A percentile compares a stretch with the other conserved stretches of the same genome.
Evolutionary conservation across 2,329 filamentous ascomycete genomes (phyloP).

Genomic region (Nigrograna mackinnonii): DNA sequence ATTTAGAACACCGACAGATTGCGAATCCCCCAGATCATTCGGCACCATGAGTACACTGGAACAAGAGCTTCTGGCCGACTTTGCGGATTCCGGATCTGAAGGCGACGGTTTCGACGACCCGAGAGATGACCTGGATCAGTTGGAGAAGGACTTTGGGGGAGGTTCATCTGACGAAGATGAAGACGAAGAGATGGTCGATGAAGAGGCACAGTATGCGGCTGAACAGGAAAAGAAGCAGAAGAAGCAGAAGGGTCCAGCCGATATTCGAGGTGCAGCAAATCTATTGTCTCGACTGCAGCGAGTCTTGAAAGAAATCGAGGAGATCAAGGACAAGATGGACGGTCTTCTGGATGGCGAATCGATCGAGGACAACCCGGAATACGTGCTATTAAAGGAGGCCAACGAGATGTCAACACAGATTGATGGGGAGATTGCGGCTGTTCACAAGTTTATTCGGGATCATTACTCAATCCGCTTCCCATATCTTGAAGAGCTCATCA

Average conservation of each 20-base stretch:
- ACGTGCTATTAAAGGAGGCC: conserved; percentile 83
- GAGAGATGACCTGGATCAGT: conserved; percentile 34
- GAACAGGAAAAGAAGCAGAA: conserved; percentile 62
- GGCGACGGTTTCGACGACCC: conserved; percentile 59
- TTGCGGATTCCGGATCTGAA: conserved; percentile 83
- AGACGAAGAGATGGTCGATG: conserved; percentile 62
- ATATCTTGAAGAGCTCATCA: conserved; percentile 86
- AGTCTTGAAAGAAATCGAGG: conserved; percentile 67
- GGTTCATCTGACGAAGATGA: conserved; percentile 64
- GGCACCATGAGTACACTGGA: conserved; percentile 79
- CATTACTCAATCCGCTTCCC: conserved; percentile 95
- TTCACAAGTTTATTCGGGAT: conserved; percentile 96
- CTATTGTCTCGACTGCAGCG: conserved; percentile 83
- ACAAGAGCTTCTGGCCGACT: conserved; percentile 90
- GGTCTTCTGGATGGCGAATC: conserved; percentile 71
- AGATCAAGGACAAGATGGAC: conserved; percentile 67
- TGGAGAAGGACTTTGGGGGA: conserved; percentile 39
- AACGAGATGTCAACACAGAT: conserved; percentile 91
- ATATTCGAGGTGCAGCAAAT: conserved; percentile 77
- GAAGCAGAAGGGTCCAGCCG: conserved; percentile 69
- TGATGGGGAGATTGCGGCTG: conserved; percentile 86
- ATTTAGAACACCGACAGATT: no score
- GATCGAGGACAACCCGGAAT: conserved; percentile 90
- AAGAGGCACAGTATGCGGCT: conserved; percentile 58
- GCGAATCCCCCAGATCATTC: no score